These are phyloP conservation scores for Geosmithia putterillii DNA, from an alignment of 2,329 filamentous ascomycete species.

Conservation along the genomic window DNA sequence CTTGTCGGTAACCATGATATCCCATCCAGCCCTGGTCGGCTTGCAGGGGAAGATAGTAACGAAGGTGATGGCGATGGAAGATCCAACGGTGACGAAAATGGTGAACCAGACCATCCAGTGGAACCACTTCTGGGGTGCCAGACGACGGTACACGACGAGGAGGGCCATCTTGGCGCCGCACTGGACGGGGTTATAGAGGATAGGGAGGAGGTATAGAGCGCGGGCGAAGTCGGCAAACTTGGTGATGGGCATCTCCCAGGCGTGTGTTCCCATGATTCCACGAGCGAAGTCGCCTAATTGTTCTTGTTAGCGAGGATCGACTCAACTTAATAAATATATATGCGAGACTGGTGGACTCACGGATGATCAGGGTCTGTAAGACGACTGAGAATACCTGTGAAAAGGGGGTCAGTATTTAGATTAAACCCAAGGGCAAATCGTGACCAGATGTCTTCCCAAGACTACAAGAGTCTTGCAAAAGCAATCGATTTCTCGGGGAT, in stretches of 20 bases:
- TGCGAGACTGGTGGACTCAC: too few relatives aligned
- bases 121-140: slow-evolving; percentile 21
- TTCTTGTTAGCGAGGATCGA: not conserved
- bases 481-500: too few relatives aligned
- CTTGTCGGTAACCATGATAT: not conserved
- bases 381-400: not conserved
- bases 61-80: slow-evolving; percentile 19
- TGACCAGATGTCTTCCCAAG: not conserved
- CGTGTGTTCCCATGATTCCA: slow-evolving; percentile 11
- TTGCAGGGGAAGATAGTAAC: slow-evolving; percentile 1
- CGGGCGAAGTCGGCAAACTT: slow-evolving; percentile 13
- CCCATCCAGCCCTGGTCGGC: not conserved
- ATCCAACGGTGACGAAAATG: slow-evolving; percentile 14
- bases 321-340: not conserved
- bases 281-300: not conserved
- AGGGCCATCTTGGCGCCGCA: slow-evolving; percentile 23
- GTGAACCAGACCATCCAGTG: slow-evolving; percentile 14
- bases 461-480: too few relatives aligned
- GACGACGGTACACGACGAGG: slow-evolving; percentile 22
- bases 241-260: slow-evolving; percentile 15
- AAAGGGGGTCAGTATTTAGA: not conserved
- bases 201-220: slow-evolving; percentile 13
- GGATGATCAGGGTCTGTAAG: not conserved
- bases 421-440: not conserved
- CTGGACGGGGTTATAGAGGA: slow-evolving; percentile 16